Evolutionary conservation across 768 basidiomycete species (phyloP).

Genomic region (Naganishia vishniacii): DNA sequence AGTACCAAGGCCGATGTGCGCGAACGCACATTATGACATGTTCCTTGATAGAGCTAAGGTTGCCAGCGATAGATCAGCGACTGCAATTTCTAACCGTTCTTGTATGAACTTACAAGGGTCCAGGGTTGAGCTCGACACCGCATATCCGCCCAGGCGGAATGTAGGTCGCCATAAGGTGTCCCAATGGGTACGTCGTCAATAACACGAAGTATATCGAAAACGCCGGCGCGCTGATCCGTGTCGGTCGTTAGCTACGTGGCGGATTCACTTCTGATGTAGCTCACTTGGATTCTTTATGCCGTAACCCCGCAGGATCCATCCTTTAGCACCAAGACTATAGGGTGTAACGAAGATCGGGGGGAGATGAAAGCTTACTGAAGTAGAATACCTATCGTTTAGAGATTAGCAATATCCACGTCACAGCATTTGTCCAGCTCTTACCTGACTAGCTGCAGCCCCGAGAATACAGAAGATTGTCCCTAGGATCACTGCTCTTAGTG

Average conservation of each 20-base stretch:
- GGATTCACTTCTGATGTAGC: constrained; percentile 1
- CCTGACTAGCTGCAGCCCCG: constrained; percentile 43
- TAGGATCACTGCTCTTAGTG: constrained; percentile 44
- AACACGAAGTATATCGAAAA: constrained; percentile 48
- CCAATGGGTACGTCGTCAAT: constrained; percentile 47
- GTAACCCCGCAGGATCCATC: not conserved
- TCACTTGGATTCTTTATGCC: constrained; percentile 25
- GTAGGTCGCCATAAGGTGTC: constrained; percentile 39
- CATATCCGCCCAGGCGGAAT: constrained; percentile 30
- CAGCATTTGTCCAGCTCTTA: constrained; percentile 18
- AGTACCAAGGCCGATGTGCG: not conserved
- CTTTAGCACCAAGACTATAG: not conserved
- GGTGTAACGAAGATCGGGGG: not conserved
- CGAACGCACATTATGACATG: constrained; percentile 43
- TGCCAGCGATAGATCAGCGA: not conserved
- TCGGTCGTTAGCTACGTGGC: not conserved
- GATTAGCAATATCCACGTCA: no score
- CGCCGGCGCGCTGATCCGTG: constrained; percentile 34
- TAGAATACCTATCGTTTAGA: constrained; percentile 43
- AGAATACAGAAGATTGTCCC: constrained; percentile 45
- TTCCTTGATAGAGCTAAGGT: constrained; percentile 41
- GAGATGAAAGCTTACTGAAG: constrained; percentile 39
- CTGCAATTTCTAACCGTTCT: not conserved
- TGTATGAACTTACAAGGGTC: constrained; percentile 35
- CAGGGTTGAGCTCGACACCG: constrained; percentile 43